A percentile compares a stretch with the other conserved stretches of the same genome.
These are phyloP conservation scores for Pholiota conissans DNA, from an alignment of 768 basidiomycete genomes.

Conservation along the genomic window DNA sequence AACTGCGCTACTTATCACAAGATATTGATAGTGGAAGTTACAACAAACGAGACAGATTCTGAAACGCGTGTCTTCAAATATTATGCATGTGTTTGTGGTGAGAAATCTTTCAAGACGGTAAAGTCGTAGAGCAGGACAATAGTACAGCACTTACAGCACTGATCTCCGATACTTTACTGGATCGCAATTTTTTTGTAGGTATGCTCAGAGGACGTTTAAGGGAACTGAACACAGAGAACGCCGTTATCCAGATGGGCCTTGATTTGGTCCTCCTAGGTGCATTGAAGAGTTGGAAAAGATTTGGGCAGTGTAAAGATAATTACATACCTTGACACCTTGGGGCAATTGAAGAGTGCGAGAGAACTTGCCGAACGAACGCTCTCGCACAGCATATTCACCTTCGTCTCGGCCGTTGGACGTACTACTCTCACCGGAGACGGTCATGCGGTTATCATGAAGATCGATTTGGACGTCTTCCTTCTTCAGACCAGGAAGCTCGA, in stretches of 20 bases:
- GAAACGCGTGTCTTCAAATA: too few relatives aligned
- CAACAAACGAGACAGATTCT: too few relatives aligned
- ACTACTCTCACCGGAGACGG: slow-evolving; percentile 48
- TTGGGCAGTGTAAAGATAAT: background rate
- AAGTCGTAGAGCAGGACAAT: too few relatives aligned
- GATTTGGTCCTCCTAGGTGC: slow-evolving; percentile 27
- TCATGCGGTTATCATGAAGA: slow-evolving; percentile 49
- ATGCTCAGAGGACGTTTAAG: slow-evolving; percentile 36
- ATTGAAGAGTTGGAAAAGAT: slow-evolving; percentile 25
- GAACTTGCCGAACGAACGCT: slow-evolving; percentile 49
- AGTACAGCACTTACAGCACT: too few relatives aligned
- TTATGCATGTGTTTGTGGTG: too few relatives aligned
- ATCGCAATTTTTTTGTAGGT: slow-evolving; percentile 31
- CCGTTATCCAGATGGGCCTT: slow-evolving; percentile 46
- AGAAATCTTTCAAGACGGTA: too few relatives aligned
- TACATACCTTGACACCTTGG: slow-evolving; percentile 50
- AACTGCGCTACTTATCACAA: background rate
- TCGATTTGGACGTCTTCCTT: slow-evolving; percentile 56
- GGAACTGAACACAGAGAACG: slow-evolving; percentile 49
- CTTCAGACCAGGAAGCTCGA: slow-evolving; percentile 61
- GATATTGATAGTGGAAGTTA: background rate
- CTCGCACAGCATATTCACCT: slow-evolving; percentile 43
- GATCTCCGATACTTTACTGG: too few relatives aligned
- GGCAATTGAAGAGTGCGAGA: slow-evolving; percentile 50
- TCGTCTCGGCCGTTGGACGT: slow-evolving; percentile 33